These are phyloP conservation scores for Neocallimastix lanati DNA, from an alignment of 192 early-diverging fungal genomes.

Conservation along the genomic window DNA sequence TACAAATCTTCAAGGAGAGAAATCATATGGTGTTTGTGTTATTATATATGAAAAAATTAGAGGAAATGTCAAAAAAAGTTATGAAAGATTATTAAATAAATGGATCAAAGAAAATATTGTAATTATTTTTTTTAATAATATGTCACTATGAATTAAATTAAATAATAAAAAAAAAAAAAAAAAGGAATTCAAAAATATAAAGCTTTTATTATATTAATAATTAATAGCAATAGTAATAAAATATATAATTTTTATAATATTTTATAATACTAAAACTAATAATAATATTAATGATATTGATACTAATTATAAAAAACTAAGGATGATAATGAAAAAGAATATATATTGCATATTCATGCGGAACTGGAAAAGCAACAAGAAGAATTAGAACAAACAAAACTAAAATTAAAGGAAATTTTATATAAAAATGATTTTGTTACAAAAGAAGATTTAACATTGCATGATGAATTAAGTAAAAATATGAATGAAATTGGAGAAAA, in stretches of 20 bases:
- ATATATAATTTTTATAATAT: no score
- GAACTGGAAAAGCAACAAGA: background rate
- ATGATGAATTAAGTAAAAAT: background rate
- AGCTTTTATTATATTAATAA: no score
- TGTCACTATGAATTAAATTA: no score
- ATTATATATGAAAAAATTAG: background rate
- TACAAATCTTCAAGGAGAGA: background rate
- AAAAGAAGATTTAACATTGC: background rate
- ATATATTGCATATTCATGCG: background rate
- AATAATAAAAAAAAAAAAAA: no score
- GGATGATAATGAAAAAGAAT: background rate
- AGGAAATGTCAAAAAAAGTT: background rate
- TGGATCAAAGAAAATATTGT: background rate
- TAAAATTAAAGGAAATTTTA: background rate
- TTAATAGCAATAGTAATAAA: no score
- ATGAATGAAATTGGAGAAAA: conserved; percentile 23
- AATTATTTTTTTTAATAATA: no score
- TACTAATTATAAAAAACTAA: background rate
- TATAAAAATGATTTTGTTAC: background rate
- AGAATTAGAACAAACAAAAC: background rate
- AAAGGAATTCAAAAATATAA: no score
- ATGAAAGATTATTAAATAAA: background rate
- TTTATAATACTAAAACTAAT: no score
- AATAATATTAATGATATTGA: no score
- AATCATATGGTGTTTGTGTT: background rate